Conservation (phyloP, 805 yeast species). For the Lachancea meyersii region DNA sequence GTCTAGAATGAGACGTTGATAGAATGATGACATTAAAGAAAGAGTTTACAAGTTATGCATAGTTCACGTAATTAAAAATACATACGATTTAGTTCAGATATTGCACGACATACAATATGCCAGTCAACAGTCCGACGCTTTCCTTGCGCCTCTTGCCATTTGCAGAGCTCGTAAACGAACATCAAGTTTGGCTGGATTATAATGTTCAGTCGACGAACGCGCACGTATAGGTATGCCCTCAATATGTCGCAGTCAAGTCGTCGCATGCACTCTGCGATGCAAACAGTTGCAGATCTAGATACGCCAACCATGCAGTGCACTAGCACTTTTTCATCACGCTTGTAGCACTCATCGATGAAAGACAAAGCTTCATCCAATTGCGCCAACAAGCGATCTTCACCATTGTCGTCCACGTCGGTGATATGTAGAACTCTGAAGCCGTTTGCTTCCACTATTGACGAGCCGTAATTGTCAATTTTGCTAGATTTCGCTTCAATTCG, state of each 20-base stretch:
- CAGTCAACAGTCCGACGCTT: constrained; percentile 69
- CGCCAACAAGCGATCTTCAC: constrained; percentile 66
- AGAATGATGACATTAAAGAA: too few species aligned
- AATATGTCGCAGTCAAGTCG: constrained; percentile 61
- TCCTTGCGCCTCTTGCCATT: constrained; percentile 36
- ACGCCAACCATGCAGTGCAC: constrained; percentile 97
- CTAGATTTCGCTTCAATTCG: neutral
- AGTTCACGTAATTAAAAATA: constrained; percentile 36
- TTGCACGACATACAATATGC: constrained; percentile 80
- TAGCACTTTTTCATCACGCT: constrained; percentile 45
- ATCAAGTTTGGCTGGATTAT: constrained; percentile 91
- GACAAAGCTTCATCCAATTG: constrained; percentile 58
- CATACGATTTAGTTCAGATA: constrained; percentile 67
- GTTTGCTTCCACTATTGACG: constrained; percentile 20
- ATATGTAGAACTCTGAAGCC: constrained; percentile 44
- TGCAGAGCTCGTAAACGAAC: constrained; percentile 83
- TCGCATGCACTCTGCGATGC: constrained; percentile 91
- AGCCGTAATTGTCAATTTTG: neutral
- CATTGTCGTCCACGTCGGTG: constrained; percentile 80
- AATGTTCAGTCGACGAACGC: constrained; percentile 83
- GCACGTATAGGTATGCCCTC: constrained; percentile 78
- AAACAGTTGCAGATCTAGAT: constrained; percentile 89
- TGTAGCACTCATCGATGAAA: constrained; percentile 53
- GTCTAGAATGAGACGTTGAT: constrained; percentile 21
- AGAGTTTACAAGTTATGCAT: too few species aligned